Evolutionary conservation across 257 asterid species (phyloP).

Genomic region (Solanum chilense): DNA sequence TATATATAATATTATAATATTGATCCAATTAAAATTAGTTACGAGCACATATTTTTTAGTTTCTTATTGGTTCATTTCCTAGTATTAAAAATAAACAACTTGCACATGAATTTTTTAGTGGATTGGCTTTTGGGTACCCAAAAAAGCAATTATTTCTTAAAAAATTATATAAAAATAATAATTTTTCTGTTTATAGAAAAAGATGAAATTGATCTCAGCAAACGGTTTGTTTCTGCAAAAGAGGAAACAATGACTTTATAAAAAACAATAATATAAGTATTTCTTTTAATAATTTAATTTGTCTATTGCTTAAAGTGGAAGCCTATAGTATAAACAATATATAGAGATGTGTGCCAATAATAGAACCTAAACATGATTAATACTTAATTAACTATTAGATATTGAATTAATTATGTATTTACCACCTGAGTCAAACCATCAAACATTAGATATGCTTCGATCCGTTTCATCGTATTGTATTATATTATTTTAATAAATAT

Average conservation of each 20-base stretch:
- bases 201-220: neutral
- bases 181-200: neutral
- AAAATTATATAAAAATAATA: neutral
- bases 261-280: neutral
- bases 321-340: neutral
- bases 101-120: neutral
- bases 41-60: neutral
- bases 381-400: neutral
- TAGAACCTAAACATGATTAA: neutral
- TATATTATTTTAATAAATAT: no score
- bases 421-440: neutral
- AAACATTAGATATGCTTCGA: neutral
- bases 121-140: conserved; percentile 1
- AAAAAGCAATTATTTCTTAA: neutral
- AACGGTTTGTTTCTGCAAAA: neutral
- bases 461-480: neutral
- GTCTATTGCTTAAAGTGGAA: neutral
- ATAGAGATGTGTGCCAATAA: neutral
- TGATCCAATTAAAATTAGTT: neutral
- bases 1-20: neutral
- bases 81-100: neutral
- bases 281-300: neutral
- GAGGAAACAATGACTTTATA: neutral
- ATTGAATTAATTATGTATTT: neutral
- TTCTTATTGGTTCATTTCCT: neutral